Conservation (phyloP, 192 early-diverging fungal genomes). For the Entomortierella beljakovae region DNA sequence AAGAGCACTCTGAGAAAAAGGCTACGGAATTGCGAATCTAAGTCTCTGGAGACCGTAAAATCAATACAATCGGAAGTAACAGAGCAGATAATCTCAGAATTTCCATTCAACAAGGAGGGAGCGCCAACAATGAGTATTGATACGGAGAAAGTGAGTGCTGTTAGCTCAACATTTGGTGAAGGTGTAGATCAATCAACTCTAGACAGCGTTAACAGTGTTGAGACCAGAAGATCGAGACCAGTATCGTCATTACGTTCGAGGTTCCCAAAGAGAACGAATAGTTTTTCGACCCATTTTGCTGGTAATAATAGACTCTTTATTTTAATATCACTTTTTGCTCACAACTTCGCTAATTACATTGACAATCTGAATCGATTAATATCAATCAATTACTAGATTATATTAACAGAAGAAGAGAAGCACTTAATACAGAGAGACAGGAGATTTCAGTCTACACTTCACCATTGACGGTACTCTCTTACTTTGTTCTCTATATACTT, state of each 20-base stretch:
- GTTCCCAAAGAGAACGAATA: conserved; percentile 38
- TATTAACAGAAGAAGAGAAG: conserved; percentile 52
- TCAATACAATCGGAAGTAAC: too few species aligned
- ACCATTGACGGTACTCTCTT: conserved; percentile 59
- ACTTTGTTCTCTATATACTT: conserved; percentile 57
- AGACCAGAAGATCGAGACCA: conserved; percentile 8
- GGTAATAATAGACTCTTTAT: conserved; percentile 5
- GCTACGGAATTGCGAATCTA: conserved; percentile 30
- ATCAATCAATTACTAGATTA: conserved; percentile 38
- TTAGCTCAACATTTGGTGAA: too few species aligned
- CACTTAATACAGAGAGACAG: conserved; percentile 53
- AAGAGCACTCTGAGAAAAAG: conserved; percentile 35
- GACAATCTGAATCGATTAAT: neutral
- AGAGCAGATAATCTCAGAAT: too few species aligned
- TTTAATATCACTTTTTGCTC: too few species aligned
- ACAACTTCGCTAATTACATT: neutral
- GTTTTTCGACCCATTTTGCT: conserved; percentile 50
- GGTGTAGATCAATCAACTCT: too few species aligned
- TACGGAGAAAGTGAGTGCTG: too few species aligned
- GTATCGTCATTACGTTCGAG: conserved; percentile 23
- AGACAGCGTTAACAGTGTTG: too few species aligned
- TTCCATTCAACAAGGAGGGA: too few species aligned
- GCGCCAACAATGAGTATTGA: too few species aligned
- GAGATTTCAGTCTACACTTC: conserved; percentile 61
- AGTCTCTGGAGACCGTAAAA: too few species aligned